Conservation (phyloP, 805 yeast genomes). For the Saccharomycopsis fermentans region DNA sequence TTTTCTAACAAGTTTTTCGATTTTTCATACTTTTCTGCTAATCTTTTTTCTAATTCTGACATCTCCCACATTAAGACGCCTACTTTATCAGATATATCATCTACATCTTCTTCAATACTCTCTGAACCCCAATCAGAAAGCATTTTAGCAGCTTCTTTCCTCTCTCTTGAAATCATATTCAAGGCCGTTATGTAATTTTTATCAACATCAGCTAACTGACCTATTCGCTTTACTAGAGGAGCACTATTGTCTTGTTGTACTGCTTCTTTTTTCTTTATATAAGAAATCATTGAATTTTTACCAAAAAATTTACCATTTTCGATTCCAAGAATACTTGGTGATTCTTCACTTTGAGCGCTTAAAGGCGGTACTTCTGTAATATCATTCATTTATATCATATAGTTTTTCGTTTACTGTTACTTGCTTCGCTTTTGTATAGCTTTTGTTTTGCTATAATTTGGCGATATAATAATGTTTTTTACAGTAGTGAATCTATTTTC, state of each 20-base stretch:
- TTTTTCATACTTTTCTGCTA: conserved; percentile 96
- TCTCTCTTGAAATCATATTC: conserved; percentile 87
- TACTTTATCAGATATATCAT: conserved; percentile 93
- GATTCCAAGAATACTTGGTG: conserved; percentile 26
- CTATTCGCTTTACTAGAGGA: conserved; percentile 83
- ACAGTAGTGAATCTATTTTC: no score
- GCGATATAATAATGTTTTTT: no score
- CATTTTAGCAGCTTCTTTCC: conserved; percentile 95
- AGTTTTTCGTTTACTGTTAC: not conserved
- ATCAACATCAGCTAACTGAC: conserved; percentile 90
- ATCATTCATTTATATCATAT: not conserved
- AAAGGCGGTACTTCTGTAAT: not conserved
- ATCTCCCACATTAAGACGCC: conserved; percentile 93
- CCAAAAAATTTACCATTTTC: conserved; percentile 48
- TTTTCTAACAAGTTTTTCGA: conserved; percentile 93
- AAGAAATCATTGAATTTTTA: conserved; percentile 48
- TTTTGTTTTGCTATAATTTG: not conserved
- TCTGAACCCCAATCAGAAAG: conserved; percentile 96
- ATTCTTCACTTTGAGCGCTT: not conserved
- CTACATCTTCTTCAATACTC: conserved; percentile 84
- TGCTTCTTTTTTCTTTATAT: conserved; percentile 50
- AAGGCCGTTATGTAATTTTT: conserved; percentile 90
- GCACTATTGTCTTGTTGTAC: conserved; percentile 39
- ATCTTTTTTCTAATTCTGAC: conserved; percentile 97
- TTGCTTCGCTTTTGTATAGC: not conserved